Percentiles rank a stretch among this genome's conserved stretches.
Conservation (phyloP, 805 yeast species). For the Zygotorulaspora sp. region DNA sequence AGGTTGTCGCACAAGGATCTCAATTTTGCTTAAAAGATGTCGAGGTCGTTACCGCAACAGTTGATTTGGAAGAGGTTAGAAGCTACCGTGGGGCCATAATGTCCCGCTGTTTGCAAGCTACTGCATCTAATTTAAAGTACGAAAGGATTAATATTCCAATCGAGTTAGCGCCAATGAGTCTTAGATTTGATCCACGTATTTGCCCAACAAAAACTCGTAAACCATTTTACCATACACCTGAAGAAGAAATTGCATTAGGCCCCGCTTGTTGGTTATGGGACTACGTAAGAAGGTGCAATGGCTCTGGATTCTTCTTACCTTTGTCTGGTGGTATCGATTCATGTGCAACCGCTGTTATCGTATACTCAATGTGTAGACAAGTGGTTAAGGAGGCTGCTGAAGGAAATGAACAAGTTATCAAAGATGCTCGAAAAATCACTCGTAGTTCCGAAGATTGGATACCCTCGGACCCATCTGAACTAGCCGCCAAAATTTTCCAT, state of each 20-base stretch:
- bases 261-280: constrained; percentile 99
- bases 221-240: constrained; percentile 71
- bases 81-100: constrained; percentile 65
- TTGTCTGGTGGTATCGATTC: constrained; percentile 97
- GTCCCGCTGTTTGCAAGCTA: constrained; percentile 72
- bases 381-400: constrained; percentile 64
- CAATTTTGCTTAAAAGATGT: constrained; percentile 90
- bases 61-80: constrained; percentile 88
- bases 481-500: constrained; percentile 74
- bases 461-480: constrained; percentile 71
- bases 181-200: constrained; percentile 57
- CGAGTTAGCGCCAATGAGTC: constrained; percentile 58
- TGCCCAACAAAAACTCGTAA: constrained; percentile 51
- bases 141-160: constrained; percentile 57
- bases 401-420: constrained; percentile 73
- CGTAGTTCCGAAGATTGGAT: constrained; percentile 51
- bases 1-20: constrained; percentile 85
- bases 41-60: constrained; percentile 92
- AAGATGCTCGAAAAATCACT: constrained; percentile 68
- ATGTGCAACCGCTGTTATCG: constrained; percentile 94
- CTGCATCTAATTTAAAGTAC: constrained; percentile 34
- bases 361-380: constrained; percentile 87
- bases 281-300: constrained; percentile 82
- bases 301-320: constrained; percentile 90
- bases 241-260: constrained; percentile 95